These are phyloP conservation scores for Xylaria sp. DNA, from an alignment of 2,329 filamentous ascomycete genomes.

Conservation along the genomic window DNA sequence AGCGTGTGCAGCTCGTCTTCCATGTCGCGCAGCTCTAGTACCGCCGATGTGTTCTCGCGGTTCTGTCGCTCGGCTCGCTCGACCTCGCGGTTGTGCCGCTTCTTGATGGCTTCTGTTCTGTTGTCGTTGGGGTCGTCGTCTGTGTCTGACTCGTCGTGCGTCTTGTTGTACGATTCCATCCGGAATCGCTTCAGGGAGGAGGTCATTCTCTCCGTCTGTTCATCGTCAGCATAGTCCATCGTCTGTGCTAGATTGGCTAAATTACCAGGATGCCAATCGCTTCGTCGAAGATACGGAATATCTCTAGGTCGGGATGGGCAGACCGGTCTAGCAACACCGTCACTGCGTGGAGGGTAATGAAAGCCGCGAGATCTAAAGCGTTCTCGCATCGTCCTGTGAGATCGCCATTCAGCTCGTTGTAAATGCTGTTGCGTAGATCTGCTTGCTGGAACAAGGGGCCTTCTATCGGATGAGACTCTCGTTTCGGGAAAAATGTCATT, in stretches of 20 bases:
- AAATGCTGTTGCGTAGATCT: conserved; percentile 71
- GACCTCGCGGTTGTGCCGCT: conserved; percentile 54
- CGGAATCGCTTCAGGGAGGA: conserved; percentile 71
- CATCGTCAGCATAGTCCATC: conserved; percentile 16
- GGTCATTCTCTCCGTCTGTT: conserved; percentile 70
- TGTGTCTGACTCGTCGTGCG: conserved; percentile 52
- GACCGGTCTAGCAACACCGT: conserved; percentile 70
- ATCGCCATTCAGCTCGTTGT: conserved; percentile 74
- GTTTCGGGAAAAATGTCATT: conserved; percentile 65
- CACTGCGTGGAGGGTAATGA: conserved; percentile 70
- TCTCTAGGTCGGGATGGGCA: conserved; percentile 69
- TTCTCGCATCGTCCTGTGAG: conserved; percentile 71
- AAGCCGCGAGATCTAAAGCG: conserved; percentile 69
- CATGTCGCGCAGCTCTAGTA: conserved; percentile 72
- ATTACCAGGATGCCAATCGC: conserved; percentile 70
- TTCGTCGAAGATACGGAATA: conserved; percentile 74
- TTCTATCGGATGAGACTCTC: conserved; percentile 65
- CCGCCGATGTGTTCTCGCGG: conserved; percentile 70
- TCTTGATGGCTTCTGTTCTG: conserved; percentile 57
- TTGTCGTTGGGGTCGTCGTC: conserved; percentile 56
- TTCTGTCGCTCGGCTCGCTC: conserved; percentile 65
- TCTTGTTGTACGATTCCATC: conserved; percentile 64
- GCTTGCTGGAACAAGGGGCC: conserved; percentile 68
- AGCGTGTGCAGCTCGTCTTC: conserved; percentile 72
- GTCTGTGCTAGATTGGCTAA: conserved; percentile 19